phyloP scores from a whole-genome alignment of 768 basidiomycete species.

The Mycena sanguinolenta region DNA sequence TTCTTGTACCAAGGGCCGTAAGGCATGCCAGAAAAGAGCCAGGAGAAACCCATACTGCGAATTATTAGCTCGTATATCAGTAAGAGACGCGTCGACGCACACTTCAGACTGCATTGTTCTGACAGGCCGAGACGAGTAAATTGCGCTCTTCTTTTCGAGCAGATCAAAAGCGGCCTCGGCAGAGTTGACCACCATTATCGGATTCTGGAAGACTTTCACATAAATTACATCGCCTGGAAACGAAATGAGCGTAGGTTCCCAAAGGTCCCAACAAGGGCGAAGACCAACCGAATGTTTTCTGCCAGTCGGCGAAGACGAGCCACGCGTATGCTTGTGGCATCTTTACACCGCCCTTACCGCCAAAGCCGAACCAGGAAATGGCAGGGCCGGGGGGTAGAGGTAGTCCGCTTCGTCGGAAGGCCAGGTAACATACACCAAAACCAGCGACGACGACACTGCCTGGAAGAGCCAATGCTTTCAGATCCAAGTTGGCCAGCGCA shows the following conservation, averaged over 20 bases:
- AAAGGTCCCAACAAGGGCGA: background rate
- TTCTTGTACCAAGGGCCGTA: slow-evolving; percentile 40
- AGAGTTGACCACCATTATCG: slow-evolving; percentile 62
- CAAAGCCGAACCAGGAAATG: slow-evolving; percentile 64
- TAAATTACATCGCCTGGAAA: slow-evolving; percentile 64
- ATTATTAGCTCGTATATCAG: background rate
- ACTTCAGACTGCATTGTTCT: slow-evolving; percentile 36
- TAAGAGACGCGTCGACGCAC: slow-evolving; percentile 13
- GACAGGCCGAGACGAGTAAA: slow-evolving; percentile 67
- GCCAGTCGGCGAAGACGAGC: slow-evolving; percentile 55
- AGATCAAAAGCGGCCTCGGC: slow-evolving; percentile 62
- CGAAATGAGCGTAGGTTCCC: too few relatives aligned
- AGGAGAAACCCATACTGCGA: slow-evolving; percentile 37
- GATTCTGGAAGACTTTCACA: slow-evolving; percentile 64
- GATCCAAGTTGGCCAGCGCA: too few relatives aligned
- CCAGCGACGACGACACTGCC: too few relatives aligned
- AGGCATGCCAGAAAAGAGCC: slow-evolving; percentile 35
- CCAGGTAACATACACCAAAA: too few relatives aligned
- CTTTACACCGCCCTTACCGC: slow-evolving; percentile 45
- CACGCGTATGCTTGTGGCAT: slow-evolving; percentile 52
- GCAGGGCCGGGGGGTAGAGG: slow-evolving; percentile 73
- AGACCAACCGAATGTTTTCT: slow-evolving; percentile 55
- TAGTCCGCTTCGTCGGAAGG: too few relatives aligned
- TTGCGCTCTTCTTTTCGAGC: slow-evolving; percentile 67
- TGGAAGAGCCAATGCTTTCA: too few relatives aligned